These are phyloP conservation scores for Hanseniaspora clermontiae DNA, from an alignment of 805 yeast genomes.

Conservation along the genomic window DNA sequence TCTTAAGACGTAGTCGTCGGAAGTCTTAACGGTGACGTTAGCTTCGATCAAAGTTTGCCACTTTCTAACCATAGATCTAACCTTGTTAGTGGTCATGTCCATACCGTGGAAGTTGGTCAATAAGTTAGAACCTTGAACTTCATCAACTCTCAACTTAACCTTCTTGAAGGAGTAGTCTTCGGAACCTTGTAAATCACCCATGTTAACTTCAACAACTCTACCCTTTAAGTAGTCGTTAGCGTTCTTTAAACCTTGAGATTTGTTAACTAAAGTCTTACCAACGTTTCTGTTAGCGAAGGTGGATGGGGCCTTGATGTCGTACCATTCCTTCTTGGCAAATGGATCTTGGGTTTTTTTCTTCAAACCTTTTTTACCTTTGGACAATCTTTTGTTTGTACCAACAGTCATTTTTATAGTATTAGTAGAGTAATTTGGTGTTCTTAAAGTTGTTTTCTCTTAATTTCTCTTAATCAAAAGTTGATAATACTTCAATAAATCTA, in stretches of 20 bases:
- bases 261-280: constrained; percentile 97
- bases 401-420: constrained; percentile 45
- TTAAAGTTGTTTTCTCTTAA: background rate
- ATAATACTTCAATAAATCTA: background rate
- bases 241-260: constrained; percentile 93
- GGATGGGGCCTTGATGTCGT: constrained; percentile 95
- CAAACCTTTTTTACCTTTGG: constrained; percentile 90
- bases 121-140: constrained; percentile 96
- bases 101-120: constrained; percentile 99
- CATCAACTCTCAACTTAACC: constrained; percentile 94
- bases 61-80: constrained; percentile 94
- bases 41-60: constrained; percentile 99
- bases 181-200: constrained; percentile 96
- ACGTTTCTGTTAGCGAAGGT: constrained; percentile 97
- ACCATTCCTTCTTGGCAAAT: constrained; percentile 99
- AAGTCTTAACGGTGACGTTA: constrained; percentile 93
- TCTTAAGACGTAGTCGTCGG: constrained; percentile 95
- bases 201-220: constrained; percentile 87
- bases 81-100: constrained; percentile 95
- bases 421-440: constrained; percentile 11
- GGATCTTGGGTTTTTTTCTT: constrained; percentile 99
- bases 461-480: background rate
- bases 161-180: constrained; percentile 98
- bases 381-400: constrained; percentile 75
- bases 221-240: constrained; percentile 98